Conservation (phyloP, 805 yeast species). For the Henningerozyma blattae region DNA sequence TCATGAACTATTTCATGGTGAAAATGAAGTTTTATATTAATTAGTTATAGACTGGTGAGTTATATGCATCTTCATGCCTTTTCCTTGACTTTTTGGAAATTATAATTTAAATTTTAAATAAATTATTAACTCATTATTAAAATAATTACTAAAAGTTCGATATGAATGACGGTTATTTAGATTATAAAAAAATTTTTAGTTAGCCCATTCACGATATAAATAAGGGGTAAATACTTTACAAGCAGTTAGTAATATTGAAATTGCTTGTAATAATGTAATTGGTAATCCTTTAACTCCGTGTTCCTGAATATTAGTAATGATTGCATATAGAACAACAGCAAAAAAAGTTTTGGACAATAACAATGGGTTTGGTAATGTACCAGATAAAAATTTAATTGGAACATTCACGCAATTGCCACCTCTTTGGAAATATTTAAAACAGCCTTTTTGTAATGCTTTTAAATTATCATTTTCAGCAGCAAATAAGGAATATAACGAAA, state of each 20-base stretch:
- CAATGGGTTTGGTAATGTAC: constrained; percentile 65
- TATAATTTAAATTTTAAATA: too few species aligned
- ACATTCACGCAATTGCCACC: constrained; percentile 74
- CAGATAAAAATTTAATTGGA: constrained; percentile 78
- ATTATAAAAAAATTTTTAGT: too few species aligned
- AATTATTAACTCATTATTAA: too few species aligned
- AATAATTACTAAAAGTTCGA: too few species aligned
- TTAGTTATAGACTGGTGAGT: too few species aligned
- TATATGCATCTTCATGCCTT: too few species aligned
- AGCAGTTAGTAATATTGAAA: constrained; percentile 63
- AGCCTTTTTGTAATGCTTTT: constrained; percentile 68
- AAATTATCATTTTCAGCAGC: constrained; percentile 74
- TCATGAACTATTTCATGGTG: too few species aligned
- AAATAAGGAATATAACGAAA: constrained; percentile 80
- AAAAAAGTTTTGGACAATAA: constrained; percentile 75
- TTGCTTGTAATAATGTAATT: constrained; percentile 54
- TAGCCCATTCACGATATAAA: constrained; percentile 39
- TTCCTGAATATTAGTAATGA: constrained; percentile 52
- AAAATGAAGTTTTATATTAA: too few species aligned
- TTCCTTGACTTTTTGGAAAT: too few species aligned
- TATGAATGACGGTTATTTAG: too few species aligned
- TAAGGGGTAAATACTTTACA: constrained; percentile 70
- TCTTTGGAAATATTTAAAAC: constrained; percentile 70
- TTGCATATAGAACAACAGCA: constrained; percentile 78
- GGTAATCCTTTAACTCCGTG: constrained; percentile 61